These are phyloP conservation scores for Fragaria nilgerrensis DNA, from an alignment of 306 rosid species.

Conservation along the genomic window DNA sequence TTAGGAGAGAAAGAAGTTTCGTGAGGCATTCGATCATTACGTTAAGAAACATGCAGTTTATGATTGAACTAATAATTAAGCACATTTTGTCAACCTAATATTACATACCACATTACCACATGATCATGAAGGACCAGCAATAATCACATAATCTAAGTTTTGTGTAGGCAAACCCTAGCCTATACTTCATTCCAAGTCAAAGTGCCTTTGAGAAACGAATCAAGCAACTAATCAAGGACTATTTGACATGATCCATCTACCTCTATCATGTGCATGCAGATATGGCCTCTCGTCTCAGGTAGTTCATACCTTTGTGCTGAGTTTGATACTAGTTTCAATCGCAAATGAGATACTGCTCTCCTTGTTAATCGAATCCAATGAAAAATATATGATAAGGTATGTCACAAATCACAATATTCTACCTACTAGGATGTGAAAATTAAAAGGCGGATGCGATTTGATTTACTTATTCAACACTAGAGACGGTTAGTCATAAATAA, in stretches of 20 bases:
- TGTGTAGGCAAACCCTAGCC: not conserved
- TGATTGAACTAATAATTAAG: not conserved
- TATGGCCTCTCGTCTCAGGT: not conserved
- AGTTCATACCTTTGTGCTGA: not conserved
- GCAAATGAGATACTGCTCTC: not conserved
- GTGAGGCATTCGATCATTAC: not conserved
- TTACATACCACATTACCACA: not conserved
- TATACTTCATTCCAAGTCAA: not conserved
- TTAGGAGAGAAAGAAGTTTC: not conserved
- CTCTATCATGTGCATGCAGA: not conserved
- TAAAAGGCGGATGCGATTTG: too few species aligned
- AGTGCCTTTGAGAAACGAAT: not conserved
- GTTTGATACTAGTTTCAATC: not conserved
- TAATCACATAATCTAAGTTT: not conserved
- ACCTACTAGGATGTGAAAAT: too few species aligned
- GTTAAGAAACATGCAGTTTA: not conserved
- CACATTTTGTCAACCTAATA: not conserved
- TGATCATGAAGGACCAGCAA: not conserved
- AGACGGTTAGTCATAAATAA: too few species aligned
- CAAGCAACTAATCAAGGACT: not conserved
- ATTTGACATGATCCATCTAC: not conserved
- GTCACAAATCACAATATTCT: too few species aligned
- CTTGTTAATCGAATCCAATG: too few species aligned
- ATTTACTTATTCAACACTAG: too few species aligned
- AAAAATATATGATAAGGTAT: too few species aligned